Evolutionary conservation across 2,329 filamentous ascomycete species (phyloP).

Genomic region (Nemania diffusa): DNA sequence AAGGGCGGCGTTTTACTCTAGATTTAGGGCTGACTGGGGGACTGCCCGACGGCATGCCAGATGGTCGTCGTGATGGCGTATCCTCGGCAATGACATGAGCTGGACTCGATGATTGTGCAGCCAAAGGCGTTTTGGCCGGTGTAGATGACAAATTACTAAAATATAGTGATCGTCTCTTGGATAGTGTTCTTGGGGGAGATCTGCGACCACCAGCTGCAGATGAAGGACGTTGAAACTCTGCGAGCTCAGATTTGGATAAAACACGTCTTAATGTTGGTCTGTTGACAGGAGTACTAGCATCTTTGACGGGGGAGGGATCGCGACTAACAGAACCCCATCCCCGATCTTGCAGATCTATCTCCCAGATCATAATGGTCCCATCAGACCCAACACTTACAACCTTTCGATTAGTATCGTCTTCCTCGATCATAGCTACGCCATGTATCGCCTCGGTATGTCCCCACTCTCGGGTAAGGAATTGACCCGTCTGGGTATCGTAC

Average conservation of each 20-base stretch:
- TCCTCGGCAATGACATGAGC: conserved; percentile 56
- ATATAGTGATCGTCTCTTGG: conserved; percentile 65
- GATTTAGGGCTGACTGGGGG: conserved; percentile 63
- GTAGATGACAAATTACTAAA: conserved; percentile 52
- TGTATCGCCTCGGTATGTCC: conserved; percentile 95
- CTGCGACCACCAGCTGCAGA: conserved; percentile 56
- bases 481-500: conserved; percentile 82
- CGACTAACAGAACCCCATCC: conserved; percentile 56
- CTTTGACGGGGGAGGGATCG: conserved; percentile 66
- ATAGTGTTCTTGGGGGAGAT: conserved; percentile 66
- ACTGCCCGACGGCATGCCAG: conserved; percentile 57
- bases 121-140: conserved; percentile 54
- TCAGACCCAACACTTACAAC: conserved; percentile 82
- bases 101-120: conserved; percentile 55
- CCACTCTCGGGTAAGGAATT: conserved; percentile 87
- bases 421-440: conserved; percentile 78
- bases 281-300: conserved; percentile 57
- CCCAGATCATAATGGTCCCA: conserved; percentile 86
- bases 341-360: conserved; percentile 62
- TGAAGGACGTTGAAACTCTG: conserved; percentile 74
- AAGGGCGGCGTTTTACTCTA: conserved; percentile 62
- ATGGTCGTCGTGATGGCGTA: conserved; percentile 61
- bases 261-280: conserved; percentile 85
- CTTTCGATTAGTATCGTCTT: conserved; percentile 64
- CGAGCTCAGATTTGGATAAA: conserved; percentile 85